Base-by-base conservation (phyloP, 108 stramenopile species). In the Mediolabrus comicus region DNA sequence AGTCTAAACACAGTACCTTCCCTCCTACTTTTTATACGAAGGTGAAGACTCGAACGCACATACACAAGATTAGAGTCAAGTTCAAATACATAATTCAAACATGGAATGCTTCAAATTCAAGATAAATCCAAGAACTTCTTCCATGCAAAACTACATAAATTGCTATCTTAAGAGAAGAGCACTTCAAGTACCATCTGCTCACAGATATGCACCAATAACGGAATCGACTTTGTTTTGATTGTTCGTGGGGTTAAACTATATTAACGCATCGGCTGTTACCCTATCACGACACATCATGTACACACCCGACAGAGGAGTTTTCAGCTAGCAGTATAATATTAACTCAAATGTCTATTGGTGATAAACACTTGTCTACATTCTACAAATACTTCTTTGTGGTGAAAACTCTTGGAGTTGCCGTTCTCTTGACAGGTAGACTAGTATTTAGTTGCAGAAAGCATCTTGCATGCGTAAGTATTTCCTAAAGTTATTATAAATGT, bases 41-140 rank as follows among this genome's bases (percentile, higher is more conserved):
- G 62, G 62, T 63, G 41, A n/a, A 13, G 29, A 63, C 38, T 14
- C 24, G 29, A 54, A 54, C 2, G 28, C 29, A 9, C 13, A 9
- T 22, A 10, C 27, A 29, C 26, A 29, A 27, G 27, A 35, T 62
- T 63, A 63, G 62, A 63, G 62, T 49, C 39, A 41, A 63, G 36
- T 26, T 27, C 39, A 9, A 24, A 24, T 46, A 63, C 28, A 49
- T 46, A 63, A 46, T 39, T 61, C 60, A 61, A 26, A 54, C 53
- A 63, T 63, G 62, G 62, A 63, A 43, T 30, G 43, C 16, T 29
- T 63, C 46, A 29, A 6, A 63, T 16, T 41, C 34, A 51, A 64
- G 62, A 64, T 30, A 46, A 31, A 52, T 4, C 46, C 41, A 49
- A 46, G 49, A 64, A 22, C 16, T 24, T 29, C 26, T n/a, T 46